A percentile compares a stretch with the other conserved stretches of the same genome.
Conservation (phyloP, 2,329 filamentous ascomycete genomes). For the Xylaria sp. region DNA sequence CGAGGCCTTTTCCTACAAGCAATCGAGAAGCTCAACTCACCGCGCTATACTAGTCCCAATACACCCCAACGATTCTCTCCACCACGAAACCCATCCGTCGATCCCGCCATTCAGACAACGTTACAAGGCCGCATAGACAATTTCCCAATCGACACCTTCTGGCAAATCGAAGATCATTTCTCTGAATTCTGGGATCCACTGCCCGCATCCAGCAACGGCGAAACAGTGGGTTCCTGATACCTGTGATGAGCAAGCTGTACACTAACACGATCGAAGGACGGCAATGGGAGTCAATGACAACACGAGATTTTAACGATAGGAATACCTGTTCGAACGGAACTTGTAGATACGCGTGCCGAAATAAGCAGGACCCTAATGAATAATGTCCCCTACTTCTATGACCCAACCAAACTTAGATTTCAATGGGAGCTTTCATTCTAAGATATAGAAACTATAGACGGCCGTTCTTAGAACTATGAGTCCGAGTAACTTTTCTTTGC, state of each 20-base stretch:
- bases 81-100: background rate
- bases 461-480: background rate
- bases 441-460: background rate
- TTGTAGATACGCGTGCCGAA: background rate
- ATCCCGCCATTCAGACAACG: background rate
- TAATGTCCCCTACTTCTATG: background rate
- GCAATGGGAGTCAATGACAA: background rate
- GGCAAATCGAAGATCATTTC: constrained; percentile 26
- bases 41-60: constrained; percentile 17
- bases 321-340: background rate
- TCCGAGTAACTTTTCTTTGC: background rate
- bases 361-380: background rate
- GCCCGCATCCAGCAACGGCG: constrained; percentile 2
- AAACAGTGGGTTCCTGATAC: constrained; percentile 6
- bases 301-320: background rate
- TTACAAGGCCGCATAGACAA: constrained; percentile 11
- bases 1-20: constrained; percentile 32
- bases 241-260: background rate
- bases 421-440: background rate
- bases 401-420: background rate
- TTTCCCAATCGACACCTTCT: constrained; percentile 23
- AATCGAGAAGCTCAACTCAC: constrained; percentile 34
- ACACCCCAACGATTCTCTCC: constrained; percentile 17
- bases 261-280: constrained; percentile 11
- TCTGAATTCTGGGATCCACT: constrained; percentile 28